phyloP scores from a whole-genome alignment of 2,329 filamentous ascomycete species.

The Xylariomycetidae sp. region DNA sequence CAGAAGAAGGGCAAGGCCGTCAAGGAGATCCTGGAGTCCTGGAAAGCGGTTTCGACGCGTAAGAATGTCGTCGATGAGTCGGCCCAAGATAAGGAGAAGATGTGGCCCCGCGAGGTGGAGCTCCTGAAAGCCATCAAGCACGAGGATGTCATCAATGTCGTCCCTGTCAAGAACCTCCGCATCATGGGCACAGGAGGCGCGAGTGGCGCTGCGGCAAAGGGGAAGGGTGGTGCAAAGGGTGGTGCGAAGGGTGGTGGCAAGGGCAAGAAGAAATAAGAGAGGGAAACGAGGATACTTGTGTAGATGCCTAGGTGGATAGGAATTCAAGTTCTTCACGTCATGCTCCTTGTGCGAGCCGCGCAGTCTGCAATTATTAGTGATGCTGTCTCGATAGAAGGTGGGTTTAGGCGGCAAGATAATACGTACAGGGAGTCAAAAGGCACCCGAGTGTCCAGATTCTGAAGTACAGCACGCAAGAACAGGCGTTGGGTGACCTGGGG shows the following conservation, averaged over 20 bases:
- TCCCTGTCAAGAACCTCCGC: constrained; percentile 74
- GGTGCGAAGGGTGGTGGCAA: constrained; percentile 33
- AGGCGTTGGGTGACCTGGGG: too few relatives aligned
- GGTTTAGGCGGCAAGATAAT: too few relatives aligned
- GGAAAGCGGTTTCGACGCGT: constrained; percentile 59
- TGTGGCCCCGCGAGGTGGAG: constrained; percentile 84
- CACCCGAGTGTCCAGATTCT: too few relatives aligned
- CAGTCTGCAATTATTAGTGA: too few relatives aligned
- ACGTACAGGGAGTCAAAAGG: too few relatives aligned
- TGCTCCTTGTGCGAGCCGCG: too few relatives aligned
- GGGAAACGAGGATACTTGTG: too few relatives aligned
- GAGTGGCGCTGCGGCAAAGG: constrained; percentile 29
- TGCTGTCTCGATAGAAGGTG: too few relatives aligned
- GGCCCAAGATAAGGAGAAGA: constrained; percentile 59
- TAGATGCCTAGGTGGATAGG: too few relatives aligned
- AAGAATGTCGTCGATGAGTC: constrained; percentile 57
- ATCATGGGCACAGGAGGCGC: constrained; percentile 65
- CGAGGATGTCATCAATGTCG: constrained; percentile 71
- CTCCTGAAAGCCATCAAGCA: constrained; percentile 74
- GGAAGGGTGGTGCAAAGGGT: constrained; percentile 28
- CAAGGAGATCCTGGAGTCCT: constrained; percentile 79
- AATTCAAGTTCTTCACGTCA: too few relatives aligned
- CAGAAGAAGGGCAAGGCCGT: constrained; percentile 94
- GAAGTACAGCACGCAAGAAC: too few relatives aligned
- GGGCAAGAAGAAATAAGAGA: constrained; percentile 38